Conservation (phyloP, 2,329 filamentous ascomycete species). For the Talaromyces sp. region DNA sequence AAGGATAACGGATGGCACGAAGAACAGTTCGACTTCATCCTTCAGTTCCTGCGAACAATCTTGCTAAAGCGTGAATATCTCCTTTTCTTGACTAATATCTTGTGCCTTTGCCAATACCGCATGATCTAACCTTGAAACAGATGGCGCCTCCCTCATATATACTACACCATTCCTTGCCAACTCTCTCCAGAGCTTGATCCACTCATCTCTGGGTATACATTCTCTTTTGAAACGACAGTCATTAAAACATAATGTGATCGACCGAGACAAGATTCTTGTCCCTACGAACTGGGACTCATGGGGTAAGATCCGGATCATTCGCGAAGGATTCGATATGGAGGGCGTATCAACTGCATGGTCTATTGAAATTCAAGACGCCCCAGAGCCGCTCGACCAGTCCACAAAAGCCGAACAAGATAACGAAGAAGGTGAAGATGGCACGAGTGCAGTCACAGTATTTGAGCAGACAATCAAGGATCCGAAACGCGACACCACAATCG, state of each 20-base stretch:
- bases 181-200: conserved; percentile 76
- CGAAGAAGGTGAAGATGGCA: conserved; percentile 38
- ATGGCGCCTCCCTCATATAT: conserved; percentile 83
- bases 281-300: conserved; percentile 98
- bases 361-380: conserved; percentile 70
- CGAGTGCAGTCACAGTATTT: conserved; percentile 71
- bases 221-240: conserved; percentile 77
- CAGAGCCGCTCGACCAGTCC: conserved; percentile 30
- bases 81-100: conserved; percentile 15
- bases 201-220: conserved; percentile 83
- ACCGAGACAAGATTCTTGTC: conserved; percentile 90
- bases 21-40: conserved; percentile 91
- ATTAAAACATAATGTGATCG: conserved; percentile 87
- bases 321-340: conserved; percentile 92
- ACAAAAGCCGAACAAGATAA: conserved; percentile 30
- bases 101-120: not conserved
- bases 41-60: conserved; percentile 89
- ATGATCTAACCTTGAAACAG: conserved; percentile 46
- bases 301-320: conserved; percentile 91
- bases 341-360: conserved; percentile 82
- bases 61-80: conserved; percentile 74
- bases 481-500: conserved; percentile 63
- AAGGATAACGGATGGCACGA: conserved; percentile 92
- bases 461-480: conserved; percentile 80
- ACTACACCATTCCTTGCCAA: conserved; percentile 76